Base-by-base conservation (phyloP, 169 alveolate genomes). In the Fabrea salina region DNA sequence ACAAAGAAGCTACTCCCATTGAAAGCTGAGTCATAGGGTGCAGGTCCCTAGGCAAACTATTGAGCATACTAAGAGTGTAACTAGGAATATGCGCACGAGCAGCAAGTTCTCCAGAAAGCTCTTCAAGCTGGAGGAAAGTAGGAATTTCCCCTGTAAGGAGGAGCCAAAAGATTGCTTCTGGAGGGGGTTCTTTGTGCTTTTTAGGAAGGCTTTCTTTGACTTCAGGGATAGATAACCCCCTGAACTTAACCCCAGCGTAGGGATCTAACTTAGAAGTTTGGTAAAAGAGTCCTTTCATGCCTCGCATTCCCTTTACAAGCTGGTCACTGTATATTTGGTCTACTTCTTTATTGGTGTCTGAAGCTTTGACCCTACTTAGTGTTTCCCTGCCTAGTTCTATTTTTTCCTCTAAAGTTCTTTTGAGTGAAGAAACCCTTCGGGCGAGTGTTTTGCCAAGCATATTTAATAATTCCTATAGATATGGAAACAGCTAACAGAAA, bases 11-110 rank as follows among this genome's bases (percentile, higher is more conserved):
- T 39, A 94, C 89, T n/a, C 96, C 97, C 64, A 92, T 82, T 27
- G 96, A 84, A 59, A 95, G 91, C 85, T 96, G 97, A 30, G 98
- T 95, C 99, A 97, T 96, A 16, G 99, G 99, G 75, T 97, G 99
- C 66, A 95, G 75, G 39, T 87, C 87, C 39, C 86, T 47, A 16
- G 99, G 98, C 33, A 96, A 81, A 43, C 82, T 56, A 54, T 86
- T 91, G 30, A 97, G 89, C 67, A 91, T 83, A 61, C 88, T 87
- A 43, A 75, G 84, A 16, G 91, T 95, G 44, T 91, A 95, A n/a
- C 44, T 68, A 13, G 98, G 96, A 27, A 97, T 66, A 22, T 80
- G 33, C 33, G 94, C 89, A 56, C 98, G 84, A 56, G 68, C 82
- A 19, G 79, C 81, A 79, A 96, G 75, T 57, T 94, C 98, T 50